Percentiles rank a stretch among this genome's conserved stretches.
phyloP scores from a whole-genome alignment of 257 asterid species.

The Petrea volubilis region DNA sequence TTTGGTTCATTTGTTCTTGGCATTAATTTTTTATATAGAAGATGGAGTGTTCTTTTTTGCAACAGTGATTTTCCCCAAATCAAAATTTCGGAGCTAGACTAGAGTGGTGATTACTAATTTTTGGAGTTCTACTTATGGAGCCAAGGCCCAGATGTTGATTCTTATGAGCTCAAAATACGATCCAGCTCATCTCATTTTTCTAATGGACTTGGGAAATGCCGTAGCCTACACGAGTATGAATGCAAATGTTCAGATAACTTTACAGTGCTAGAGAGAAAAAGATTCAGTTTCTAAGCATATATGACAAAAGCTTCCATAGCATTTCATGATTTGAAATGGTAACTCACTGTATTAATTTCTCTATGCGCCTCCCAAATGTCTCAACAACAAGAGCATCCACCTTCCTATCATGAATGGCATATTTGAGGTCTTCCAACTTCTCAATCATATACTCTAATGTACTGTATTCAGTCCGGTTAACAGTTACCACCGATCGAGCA shows the following conservation, averaged over 20 bases:
- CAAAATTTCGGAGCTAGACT: conserved; percentile 16
- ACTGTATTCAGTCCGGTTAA: conserved; percentile 66
- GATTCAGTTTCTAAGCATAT: conserved; percentile 8
- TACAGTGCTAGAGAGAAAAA: conserved; percentile 8
- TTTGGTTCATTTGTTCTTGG: neutral
- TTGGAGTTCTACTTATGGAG: neutral
- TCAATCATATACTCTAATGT: conserved; percentile 82
- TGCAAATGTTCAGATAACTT: conserved; percentile 9
- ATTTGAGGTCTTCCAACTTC: conserved; percentile 79
- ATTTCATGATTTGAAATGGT: conserved; percentile 19
- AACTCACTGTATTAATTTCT: conserved; percentile 94
- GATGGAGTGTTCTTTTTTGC: neutral
- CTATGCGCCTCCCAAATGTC: conserved; percentile 96
- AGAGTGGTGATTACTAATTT: neutral
- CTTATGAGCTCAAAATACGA: conserved; percentile 4
- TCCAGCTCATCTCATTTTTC: conserved; percentile 9
- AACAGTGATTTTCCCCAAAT: conserved; percentile 11
- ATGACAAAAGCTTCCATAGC: conserved; percentile 15
- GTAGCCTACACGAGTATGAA: neutral
- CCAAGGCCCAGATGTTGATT: conserved; percentile 1
- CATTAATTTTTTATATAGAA: neutral
- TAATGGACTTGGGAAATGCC: conserved; percentile 10
- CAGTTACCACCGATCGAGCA: conserved; percentile 73
- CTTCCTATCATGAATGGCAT: conserved; percentile 85
- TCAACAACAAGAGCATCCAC: conserved; percentile 98